Conservation (phyloP, 371 early-diverging fungal genomes). For the Actinomortierella wolfii region DNA sequence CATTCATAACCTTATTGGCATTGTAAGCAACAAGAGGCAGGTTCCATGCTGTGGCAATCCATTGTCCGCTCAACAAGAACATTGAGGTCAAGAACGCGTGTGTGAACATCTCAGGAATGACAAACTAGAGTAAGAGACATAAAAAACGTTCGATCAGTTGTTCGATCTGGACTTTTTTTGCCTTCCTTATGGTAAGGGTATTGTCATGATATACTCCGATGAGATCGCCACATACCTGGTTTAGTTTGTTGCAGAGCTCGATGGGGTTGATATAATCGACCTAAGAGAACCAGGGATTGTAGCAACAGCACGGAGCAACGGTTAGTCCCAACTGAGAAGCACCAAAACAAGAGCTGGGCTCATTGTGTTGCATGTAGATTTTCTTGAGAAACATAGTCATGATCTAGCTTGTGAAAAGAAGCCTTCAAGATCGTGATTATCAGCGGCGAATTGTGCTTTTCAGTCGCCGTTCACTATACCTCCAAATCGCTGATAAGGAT, state of each 20-base stretch:
- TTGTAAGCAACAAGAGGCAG: constrained; percentile 87
- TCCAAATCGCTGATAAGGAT: constrained; percentile 43
- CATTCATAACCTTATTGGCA: constrained; percentile 77
- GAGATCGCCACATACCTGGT: constrained; percentile 67
- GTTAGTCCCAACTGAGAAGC: no score
- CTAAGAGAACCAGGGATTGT: constrained; percentile 92
- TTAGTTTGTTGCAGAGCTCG: constrained; percentile 94
- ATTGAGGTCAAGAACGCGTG: constrained; percentile 82
- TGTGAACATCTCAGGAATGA: constrained; percentile 88
- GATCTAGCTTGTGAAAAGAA: no score
- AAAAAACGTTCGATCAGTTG: no score
- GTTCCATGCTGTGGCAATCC: constrained; percentile 86
- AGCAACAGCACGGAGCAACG: constrained; percentile 59
- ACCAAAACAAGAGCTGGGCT: no score
- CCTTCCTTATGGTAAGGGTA: no score
- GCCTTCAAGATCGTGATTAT: no score
- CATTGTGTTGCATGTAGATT: no score
- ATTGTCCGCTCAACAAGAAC: constrained; percentile 86
- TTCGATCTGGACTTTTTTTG: no score
- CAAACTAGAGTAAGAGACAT: constrained; percentile 67
- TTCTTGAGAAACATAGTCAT: no score
- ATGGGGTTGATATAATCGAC: constrained; percentile 98
- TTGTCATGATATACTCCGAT: background rate
- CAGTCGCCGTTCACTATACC: constrained; percentile 12
- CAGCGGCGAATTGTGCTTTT: no score